Evolutionary conservation across 176 grass and related monocot genomes (phyloP), one percentile per base, ranked within the genome.

Genomic region (Ensete ventricosum): DNA sequence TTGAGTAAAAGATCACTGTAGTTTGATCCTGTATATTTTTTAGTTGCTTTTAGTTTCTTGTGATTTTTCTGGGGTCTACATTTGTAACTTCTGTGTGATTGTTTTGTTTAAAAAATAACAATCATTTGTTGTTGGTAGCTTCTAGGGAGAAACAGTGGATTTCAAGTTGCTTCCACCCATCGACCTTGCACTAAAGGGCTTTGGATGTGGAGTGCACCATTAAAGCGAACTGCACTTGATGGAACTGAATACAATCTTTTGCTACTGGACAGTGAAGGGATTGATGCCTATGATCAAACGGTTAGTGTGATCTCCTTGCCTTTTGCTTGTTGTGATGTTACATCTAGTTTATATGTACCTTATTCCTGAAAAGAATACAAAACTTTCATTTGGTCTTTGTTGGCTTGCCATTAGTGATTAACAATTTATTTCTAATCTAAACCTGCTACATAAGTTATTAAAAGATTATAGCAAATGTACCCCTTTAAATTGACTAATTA

Each of bases 261-360:
- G 43, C 83, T 99, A 62, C 80, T 99, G 59, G 95, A 99, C 73
- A 91, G 82, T 60, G 95, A 99, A 89, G 95, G 95, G 80, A 99
- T 99, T 78, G 95, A 94, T 91, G 95, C 95, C 75, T 99, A 89
- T 77, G 95, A 99, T 68, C 95, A 99, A 91, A 94, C 95, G n/a
- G 95, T 98, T 73, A 80, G 34, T 43, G 5, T 43, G 82, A 74
- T 43, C 19, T 63, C 4, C 1, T 77, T 52, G 54, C 73, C 50
- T 77, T 62, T 69, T 62, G 34, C 34, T 43, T 4, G 5, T 43
- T 43, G 34, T 43, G 34, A 43, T 6, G 34, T 43, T 43, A 5
- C 5, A 43, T 43, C 34, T 43, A 43, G 34, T 43, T 43, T 4
- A 43, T 43, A 43, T 43, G 34, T 43, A 43, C 34, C 34, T 43